Evolutionary conservation across 495 filamentous ascomycete species (phyloP).

Genomic region (Astrothelium subdiscretum): DNA sequence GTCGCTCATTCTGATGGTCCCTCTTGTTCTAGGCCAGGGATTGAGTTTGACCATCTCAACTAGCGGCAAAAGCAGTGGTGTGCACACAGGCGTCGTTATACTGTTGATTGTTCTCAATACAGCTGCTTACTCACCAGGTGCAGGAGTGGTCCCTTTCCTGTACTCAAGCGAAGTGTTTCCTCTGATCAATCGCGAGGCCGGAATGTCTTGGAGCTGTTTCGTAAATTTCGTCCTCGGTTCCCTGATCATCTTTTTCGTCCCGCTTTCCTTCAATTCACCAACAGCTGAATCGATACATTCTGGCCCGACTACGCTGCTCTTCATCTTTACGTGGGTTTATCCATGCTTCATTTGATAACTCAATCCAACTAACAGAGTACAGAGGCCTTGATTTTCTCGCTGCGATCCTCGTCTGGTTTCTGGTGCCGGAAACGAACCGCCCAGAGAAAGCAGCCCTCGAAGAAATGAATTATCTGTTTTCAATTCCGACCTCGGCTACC

Average conservation of each 20-base stretch:
- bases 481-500: neutral
- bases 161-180: conserved; percentile 17
- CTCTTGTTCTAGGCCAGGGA: conserved; percentile 11
- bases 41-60: conserved; percentile 8
- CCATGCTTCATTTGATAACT: neutral
- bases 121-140: conserved; percentile 19
- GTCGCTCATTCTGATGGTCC: conserved; percentile 14
- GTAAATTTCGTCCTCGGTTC: neutral
- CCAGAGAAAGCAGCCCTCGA: neutral
- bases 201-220: conserved; percentile 2
- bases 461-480: neutral
- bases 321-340: neutral
- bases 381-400: neutral
- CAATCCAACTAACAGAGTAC: neutral
- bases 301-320: neutral
- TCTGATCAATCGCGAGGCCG: neutral
- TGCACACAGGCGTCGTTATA: neutral
- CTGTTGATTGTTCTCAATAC: conserved; percentile 15
- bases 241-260: neutral
- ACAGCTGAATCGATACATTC: neutral
- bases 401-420: neutral
- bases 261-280: neutral
- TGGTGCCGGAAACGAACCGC: neutral
- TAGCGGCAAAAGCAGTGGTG: neutral
- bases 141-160: conserved; percentile 17